Base-by-base conservation (phyloP, 2,329 filamentous ascomycete species). In the Orbilia javanica region DNA sequence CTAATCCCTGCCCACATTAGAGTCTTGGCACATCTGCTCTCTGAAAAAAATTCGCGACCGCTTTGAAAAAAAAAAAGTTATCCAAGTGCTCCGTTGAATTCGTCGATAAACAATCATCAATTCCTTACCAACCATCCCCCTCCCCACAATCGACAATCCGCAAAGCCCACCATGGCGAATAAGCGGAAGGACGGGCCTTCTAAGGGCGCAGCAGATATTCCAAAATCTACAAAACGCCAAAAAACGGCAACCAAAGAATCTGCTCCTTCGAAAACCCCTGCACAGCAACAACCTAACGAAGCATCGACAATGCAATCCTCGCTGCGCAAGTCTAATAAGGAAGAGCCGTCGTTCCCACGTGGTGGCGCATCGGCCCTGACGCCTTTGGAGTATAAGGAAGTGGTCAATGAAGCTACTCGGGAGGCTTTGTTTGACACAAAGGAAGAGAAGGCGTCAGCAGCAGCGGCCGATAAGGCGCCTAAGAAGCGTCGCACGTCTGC, bases 341-440 rank as follows among this genome's bases (percentile, higher is more conserved):
- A 98, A 80, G 96, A 97, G 83, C 90, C 91, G 36, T 88, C 95
- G 52, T 99, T 99, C 82, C 95, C 96, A 81, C 90, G 96, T 87
- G 96, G 96, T 70, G 96, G 96, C 50, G 95, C 90, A 66, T 96
- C 93, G 83, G 88, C 97, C 65, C 86, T 99, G 83, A 97, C 96
- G 1, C 94, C 96, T 20, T 87, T 99, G 64, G 96, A 99, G 84
- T 92, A 96, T 83, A 97, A 97, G 86, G 93, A 98, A 85, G 98
- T 99, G 79, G 92, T 96, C 82, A 91, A 96, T 74, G 92, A 98
- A 84, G 96, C 96, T 53, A 96, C 92, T 83, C 91, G 92, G 81
- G 96, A 99, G 86, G 96, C 94, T 46, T 86, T 96, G 44, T 96
- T 95, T 83, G 96, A 98, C 84, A 91, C 96, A 81, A 89, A 89